Evolutionary conservation across 2,329 filamentous ascomycete genomes (phyloP), one percentile per base, ranked within the genome.

Genomic region (Aspergillus sojae): DNA sequence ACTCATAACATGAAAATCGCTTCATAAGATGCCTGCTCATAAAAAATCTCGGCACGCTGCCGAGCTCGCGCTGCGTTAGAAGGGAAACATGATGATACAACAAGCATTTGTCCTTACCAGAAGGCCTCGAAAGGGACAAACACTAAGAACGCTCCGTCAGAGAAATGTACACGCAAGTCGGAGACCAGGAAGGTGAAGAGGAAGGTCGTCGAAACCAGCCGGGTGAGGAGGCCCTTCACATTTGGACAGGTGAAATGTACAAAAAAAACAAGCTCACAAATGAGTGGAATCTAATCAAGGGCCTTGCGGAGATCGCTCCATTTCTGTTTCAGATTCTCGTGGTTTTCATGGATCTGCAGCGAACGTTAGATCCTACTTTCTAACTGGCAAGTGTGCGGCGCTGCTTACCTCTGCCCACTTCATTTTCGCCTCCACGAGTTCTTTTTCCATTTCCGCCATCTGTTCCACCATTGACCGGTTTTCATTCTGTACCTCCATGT

Each of bases 361-460:
- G 21, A 10, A 34, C 69, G 61, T 68, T 63, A 67, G 56, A 57
- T 52, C 11, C 23, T 21, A 10, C 7, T 54, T 39, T 12, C 19
- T 34, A 48, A 52, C 57, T 30, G 52, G 30, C 28, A 7, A 14
- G 6, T 10, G 30, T 9, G 14, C 45, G 21, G 26, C 14, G 10
- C 21, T 30, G 62, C 89, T 83, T 85, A 97, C 94, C 89, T 97
- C 93, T 60, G 95, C 95, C 82, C 94, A 93, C 73, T 88, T 88
- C 91, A 99, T 91, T 85, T 99, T 99, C 1, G 93, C 95, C 75
- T 90, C 88, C 67, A 99, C 94, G 68, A 99, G 82, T 77, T 93
- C 89, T 78, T 94, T 91, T 82, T 98, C 95, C 83, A 98, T 91
- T 70, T 97, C 93, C 5, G 88, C 85, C 85, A 97, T 86, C 73